A percentile compares a stretch with the other conserved stretches of the same genome.
phyloP scores from a whole-genome alignment of 2,329 filamentous ascomycete genomes.

The Leptographium lundbergii region DNA sequence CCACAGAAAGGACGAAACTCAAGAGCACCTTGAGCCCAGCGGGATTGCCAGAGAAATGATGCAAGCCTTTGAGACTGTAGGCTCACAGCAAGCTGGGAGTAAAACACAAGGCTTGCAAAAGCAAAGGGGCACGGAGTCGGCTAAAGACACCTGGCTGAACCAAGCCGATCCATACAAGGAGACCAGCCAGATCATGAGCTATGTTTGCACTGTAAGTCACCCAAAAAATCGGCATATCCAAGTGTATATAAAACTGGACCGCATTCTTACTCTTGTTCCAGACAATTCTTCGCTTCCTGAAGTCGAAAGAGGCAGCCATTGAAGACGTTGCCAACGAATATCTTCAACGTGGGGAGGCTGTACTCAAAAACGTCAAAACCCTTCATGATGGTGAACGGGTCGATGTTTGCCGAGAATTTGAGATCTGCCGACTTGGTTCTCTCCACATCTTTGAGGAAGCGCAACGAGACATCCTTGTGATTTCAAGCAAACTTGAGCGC shows the following conservation, averaged over 20 bases:
- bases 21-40: not conserved
- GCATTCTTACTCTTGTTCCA: not conserved
- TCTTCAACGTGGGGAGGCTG: conserved; percentile 5
- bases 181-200: conserved; percentile 10
- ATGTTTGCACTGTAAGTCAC: conserved; percentile 10
- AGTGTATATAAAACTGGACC: not conserved
- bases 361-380: not conserved
- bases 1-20: not conserved
- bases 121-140: not conserved
- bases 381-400: conserved; percentile 4
- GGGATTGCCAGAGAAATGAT: conserved; percentile 8
- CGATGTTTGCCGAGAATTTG: not conserved
- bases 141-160: conserved; percentile 7
- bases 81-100: not conserved
- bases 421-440: not conserved
- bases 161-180: conserved; percentile 9
- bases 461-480: not conserved
- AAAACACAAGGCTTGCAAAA: not conserved
- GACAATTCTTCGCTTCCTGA: conserved; percentile 11
- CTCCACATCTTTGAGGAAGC: conserved; percentile 1
- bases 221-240: too few species aligned
- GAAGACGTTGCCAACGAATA: conserved; percentile 11
- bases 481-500: not conserved
- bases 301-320: conserved; percentile 11
- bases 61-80: not conserved